A percentile compares a stretch with the other conserved stretches of the same genome.
Conservation (phyloP, 768 basidiomycete genomes). For the Rhodotorula graminis region DNA sequence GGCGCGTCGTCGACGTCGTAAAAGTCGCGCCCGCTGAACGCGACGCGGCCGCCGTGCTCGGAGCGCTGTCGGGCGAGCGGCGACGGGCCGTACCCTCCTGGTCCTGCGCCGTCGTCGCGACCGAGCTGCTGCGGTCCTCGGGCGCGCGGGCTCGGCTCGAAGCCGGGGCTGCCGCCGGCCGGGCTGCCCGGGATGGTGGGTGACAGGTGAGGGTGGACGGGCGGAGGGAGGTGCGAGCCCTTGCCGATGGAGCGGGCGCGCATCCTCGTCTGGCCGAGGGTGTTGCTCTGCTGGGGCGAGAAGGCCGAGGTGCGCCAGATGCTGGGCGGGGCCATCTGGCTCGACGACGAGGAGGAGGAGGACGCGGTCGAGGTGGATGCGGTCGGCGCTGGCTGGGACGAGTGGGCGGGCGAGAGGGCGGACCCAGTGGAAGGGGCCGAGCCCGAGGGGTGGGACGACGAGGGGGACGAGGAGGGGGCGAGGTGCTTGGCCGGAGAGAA, state of each 20-base stretch:
- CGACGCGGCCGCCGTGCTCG: neutral
- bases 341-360: neutral
- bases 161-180: neutral
- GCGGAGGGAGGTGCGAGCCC: constrained; percentile 9
- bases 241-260: constrained; percentile 25
- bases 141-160: neutral
- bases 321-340: neutral
- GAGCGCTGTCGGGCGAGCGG: neutral
- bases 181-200: constrained; percentile 29
- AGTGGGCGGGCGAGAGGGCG: neutral
- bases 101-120: too few relatives aligned
- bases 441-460: neutral
- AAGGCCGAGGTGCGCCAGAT: constrained; percentile 10
- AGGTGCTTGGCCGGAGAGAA: neutral
- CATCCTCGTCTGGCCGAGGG: constrained; percentile 17
- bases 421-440: neutral
- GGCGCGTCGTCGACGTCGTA: neutral
- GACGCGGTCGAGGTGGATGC: neutral
- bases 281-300: constrained; percentile 5
- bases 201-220: constrained; percentile 5
- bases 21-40: neutral
- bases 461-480: neutral
- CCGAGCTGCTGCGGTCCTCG: too few relatives aligned
- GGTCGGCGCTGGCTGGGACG: neutral
- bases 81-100: neutral